Evolutionary conservation across 768 basidiomycete species (phyloP).

Genomic region (Calocybe indica): DNA sequence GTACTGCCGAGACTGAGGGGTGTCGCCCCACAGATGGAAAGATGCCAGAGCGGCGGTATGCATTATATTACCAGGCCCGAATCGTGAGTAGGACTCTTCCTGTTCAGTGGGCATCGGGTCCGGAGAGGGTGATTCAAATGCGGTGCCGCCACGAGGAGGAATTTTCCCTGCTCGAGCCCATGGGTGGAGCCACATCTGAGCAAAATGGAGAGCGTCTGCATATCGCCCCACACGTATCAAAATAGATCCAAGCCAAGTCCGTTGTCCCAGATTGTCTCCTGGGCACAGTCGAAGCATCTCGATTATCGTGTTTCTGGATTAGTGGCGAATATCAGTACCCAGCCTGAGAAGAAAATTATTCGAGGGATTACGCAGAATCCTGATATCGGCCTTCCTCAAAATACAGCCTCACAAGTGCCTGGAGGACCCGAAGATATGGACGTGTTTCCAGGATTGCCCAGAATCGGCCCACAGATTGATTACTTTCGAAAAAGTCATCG

Average conservation of each 20-base stretch:
- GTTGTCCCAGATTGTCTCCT: constrained; percentile 32
- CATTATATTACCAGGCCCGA: constrained; percentile 12
- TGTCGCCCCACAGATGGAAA: constrained; percentile 35
- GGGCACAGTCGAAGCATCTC: constrained; percentile 40
- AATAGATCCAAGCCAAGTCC: constrained; percentile 30
- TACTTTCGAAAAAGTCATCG: constrained; percentile 30
- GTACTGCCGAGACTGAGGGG: constrained; percentile 30
- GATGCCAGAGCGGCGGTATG: constrained; percentile 37
- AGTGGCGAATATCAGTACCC: background rate
- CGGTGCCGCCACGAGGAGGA: constrained; percentile 18
- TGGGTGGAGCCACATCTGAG: constrained; percentile 21
- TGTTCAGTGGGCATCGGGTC: constrained; percentile 12
- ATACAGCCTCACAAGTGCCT: constrained; percentile 27
- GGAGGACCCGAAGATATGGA: constrained; percentile 40
- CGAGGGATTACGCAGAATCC: constrained; percentile 25
- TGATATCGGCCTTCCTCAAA: constrained; percentile 25
- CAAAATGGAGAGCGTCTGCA: constrained; percentile 34
- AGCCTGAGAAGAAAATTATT: background rate
- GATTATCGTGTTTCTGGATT: constrained; percentile 24
- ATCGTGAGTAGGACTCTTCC: constrained; percentile 6
- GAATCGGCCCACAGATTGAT: constrained; percentile 27
- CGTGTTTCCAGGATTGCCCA: constrained; percentile 32
- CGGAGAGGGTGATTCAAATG: constrained; percentile 18
- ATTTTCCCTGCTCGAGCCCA: constrained; percentile 4
- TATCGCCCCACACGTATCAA: constrained; percentile 27